Evolutionary conservation across 1,284 basidiomycete species (phyloP).

Genomic region (Sphagnurus paluster): DNA sequence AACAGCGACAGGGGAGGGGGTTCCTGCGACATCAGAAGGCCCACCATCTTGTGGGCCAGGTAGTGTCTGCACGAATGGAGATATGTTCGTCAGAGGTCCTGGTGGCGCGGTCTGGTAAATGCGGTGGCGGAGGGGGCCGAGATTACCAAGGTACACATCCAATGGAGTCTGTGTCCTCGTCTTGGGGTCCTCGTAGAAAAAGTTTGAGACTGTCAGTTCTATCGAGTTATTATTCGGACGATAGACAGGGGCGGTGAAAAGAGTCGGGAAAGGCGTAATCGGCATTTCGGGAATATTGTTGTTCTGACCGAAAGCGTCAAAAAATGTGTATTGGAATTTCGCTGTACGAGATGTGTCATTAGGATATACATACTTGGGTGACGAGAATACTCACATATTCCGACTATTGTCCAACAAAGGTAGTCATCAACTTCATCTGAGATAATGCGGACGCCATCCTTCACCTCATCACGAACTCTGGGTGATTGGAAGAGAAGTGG

Average conservation of each 20-base stretch:
- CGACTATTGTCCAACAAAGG: constrained; percentile 94
- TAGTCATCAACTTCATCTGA: constrained; percentile 92
- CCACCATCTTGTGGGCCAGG: constrained; percentile 28
- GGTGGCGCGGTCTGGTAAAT: constrained; percentile 69
- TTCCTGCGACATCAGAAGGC: constrained; percentile 32
- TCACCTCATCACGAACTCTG: constrained; percentile 70
- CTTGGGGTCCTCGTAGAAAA: constrained; percentile 74
- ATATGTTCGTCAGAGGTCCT: constrained; percentile 61
- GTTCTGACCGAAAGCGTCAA: constrained; percentile 83
- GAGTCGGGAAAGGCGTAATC: constrained; percentile 87
- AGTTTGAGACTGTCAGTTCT: constrained; percentile 83
- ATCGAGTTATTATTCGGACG: constrained; percentile 72
- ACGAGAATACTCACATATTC: constrained; percentile 74
- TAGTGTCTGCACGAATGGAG: constrained; percentile 48
- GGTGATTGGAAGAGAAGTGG: constrained; percentile 77
- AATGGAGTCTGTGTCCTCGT: constrained; percentile 66
- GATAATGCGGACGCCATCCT: constrained; percentile 66
- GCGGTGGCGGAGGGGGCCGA: constrained; percentile 78
- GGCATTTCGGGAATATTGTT: constrained; percentile 73
- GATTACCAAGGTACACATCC: constrained; percentile 86
- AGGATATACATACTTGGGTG: constrained; percentile 19
- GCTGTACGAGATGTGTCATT: constrained; percentile 42
- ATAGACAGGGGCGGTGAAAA: constrained; percentile 80
- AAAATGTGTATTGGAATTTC: constrained; percentile 93
- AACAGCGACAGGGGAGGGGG: constrained; percentile 30